phyloP scores from a whole-genome alignment of 139 green algal genomes.

The Choricystis sp. region DNA sequence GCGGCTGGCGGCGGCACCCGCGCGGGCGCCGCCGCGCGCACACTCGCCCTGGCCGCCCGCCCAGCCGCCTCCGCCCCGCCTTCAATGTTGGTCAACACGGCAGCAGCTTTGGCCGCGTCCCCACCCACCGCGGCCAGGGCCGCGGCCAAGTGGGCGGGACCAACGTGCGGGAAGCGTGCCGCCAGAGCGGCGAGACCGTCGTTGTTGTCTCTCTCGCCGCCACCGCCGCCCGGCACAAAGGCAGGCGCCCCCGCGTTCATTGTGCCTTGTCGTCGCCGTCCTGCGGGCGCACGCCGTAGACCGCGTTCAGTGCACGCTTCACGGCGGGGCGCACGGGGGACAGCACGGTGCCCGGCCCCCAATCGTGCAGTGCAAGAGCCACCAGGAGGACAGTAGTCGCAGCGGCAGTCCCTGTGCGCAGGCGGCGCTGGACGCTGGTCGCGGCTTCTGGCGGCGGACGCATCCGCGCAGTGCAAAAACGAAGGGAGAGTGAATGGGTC shows the following conservation, averaged over 20 bases:
- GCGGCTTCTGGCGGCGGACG: too few relatives aligned
- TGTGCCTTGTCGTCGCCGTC: neutral
- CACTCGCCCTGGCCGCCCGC: too few relatives aligned
- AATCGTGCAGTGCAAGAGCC: neutral
- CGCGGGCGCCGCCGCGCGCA: too few relatives aligned
- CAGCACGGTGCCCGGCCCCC: neutral
- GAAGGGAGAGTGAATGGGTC: too few relatives aligned
- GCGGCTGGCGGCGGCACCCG: too few relatives aligned
- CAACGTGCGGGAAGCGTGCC: neutral
- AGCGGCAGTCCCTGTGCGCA: neutral
- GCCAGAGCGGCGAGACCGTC: neutral
- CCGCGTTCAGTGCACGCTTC: neutral
- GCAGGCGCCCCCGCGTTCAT: neutral
- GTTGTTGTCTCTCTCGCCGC: too few relatives aligned
- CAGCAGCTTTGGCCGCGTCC: neutral
- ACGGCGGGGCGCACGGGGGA: neutral
- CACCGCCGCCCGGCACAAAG: neutral
- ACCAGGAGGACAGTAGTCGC: neutral
- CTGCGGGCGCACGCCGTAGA: neutral
- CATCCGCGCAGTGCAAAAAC: too few relatives aligned
- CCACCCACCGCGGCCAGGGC: neutral
- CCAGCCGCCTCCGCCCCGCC: neutral
- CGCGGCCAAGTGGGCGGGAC: neutral
- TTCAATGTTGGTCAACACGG: neutral
- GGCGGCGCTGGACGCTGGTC: too few relatives aligned